These are phyloP conservation scores for Yamadazyma atlantica DNA, from an alignment of 1,139 yeast genomes.

Conservation along the genomic window DNA sequence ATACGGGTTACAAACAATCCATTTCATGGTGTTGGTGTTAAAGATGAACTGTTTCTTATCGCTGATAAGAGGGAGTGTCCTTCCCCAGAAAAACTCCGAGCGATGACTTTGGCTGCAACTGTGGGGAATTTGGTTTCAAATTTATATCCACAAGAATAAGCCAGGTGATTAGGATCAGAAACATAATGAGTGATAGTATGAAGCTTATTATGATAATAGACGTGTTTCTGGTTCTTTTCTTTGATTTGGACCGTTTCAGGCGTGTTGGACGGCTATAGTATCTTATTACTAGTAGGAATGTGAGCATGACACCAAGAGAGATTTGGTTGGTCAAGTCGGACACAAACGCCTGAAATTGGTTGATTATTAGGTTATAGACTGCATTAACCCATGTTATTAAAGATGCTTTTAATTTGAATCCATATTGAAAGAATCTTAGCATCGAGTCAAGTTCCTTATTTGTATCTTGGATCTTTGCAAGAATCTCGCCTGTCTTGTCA, in stretches of 20 bases:
- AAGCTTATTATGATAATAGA: too few species aligned
- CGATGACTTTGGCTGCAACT: neutral
- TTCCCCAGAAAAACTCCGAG: slow-evolving; percentile 1
- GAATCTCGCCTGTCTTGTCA: neutral
- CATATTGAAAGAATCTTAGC: neutral
- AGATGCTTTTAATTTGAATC: neutral
- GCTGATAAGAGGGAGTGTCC: neutral
- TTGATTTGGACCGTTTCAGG: too few species aligned
- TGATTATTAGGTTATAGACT: too few species aligned
- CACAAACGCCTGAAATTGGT: too few species aligned
- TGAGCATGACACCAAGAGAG: too few species aligned
- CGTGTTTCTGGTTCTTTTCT: neutral
- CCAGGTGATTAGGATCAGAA: neutral
- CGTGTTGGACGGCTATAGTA: too few species aligned
- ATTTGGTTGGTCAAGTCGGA: too few species aligned
- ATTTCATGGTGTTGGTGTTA: too few species aligned
- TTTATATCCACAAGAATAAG: neutral
- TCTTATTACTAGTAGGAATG: too few species aligned
- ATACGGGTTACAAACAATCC: too few species aligned
- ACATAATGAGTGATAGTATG: neutral
- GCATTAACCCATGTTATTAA: too few species aligned
- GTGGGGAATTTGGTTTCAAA: neutral
- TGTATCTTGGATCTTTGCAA: neutral
- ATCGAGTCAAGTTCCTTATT: neutral
- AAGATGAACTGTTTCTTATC: too few species aligned